Base-by-base conservation (phyloP, 768 basidiomycete species). In the Amanita pallidorosea region DNA sequence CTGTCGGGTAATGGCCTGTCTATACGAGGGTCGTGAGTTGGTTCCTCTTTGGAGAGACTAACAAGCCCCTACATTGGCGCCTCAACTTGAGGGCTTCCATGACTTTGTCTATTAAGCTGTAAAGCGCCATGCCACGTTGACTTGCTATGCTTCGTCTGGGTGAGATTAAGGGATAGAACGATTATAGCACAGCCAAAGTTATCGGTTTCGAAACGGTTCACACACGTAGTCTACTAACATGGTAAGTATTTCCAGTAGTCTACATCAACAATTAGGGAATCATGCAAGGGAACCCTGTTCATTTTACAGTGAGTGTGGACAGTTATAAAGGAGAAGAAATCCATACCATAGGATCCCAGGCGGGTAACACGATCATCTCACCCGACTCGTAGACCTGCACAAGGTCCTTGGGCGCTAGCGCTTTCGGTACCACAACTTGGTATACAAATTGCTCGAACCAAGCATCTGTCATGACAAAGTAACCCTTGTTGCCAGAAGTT, bases 391-490 rank as follows among this genome's bases (percentile, higher is more conserved):
- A 85, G 13, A 97, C 79, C 60, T 83, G 78, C 29, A 88, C 81
- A 50, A 93, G 84, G 33, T 90, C 83, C 64, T 79, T 84, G 12
- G 86, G 80, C 15, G 90, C 88, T 53, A 92, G 66, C 27, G 76
- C 71, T 65, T 83, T 85, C 46, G 88, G 90, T 15, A 89, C 80
- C 9, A 96, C 95, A 22, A 95, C 82, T 67, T 98, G 95, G 69
- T 91, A 98, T 25, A 95, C 89, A 62, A 80, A 91, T 85, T 97
- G 74, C 51, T 85, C 83, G 66, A 97, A 97, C 94, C 95, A 98
- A 38, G 70, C 70, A 56, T 89, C 87, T 45, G 82, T 88, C 91
- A 95, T 94, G 59, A 95, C 80, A 68, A 87, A 90, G 67, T 81
- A 94, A 5, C 94, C 94, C 57, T 91, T 83, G 57, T 91, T 73